Base-by-base conservation (phyloP, 805 yeast species). In the Kregervanrija delftensis region DNA sequence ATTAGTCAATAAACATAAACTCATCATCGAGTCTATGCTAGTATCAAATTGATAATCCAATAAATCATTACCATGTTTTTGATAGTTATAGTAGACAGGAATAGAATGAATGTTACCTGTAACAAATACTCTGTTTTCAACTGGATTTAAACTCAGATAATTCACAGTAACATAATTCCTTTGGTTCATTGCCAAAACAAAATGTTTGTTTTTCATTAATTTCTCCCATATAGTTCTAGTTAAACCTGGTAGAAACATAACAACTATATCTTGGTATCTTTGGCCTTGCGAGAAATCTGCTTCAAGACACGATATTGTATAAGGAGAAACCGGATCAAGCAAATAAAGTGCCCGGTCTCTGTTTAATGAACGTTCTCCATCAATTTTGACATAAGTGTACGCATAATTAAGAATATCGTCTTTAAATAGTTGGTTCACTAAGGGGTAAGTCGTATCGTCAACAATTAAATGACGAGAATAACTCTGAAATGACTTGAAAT, bases 241-340 rank as follows among this genome's bases (percentile, higher is more conserved):
- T 30, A 73, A 55, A 1, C 82, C 82, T 0, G 95, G 90, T 11
- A 86, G 64, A 54, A 91, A 80, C 43, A 53, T 42, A 5, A 87
- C 73, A 59, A 85, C 82, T 1, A 90, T 90, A 36, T 72, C 74
- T 44, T 78, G 78, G 65, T 90, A 93, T 45, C 95, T 74, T n/a
- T 76, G 68, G 1, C 91, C 84, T 15, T 70, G 67, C 9, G 74
- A 62, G 51, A 74, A 85, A 63, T 93, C 99, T 0, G 90, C 81
- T 40, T 79, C 63, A 15, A 93, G 71, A 63, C 98, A 90, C 46
- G 81, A 83, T 46, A 88, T 65, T 34, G 83, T 77, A 65, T 76
- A 87, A 33, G 67, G 64, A 5, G 79, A 64, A 5, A 53, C 42
- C 1, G 95, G 89, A 41, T 84, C 86, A 13, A 88, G 63, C 28